Base-by-base conservation (phyloP, 2,329 filamentous ascomycete species). In the Aspergillus pseudoglaucus region DNA sequence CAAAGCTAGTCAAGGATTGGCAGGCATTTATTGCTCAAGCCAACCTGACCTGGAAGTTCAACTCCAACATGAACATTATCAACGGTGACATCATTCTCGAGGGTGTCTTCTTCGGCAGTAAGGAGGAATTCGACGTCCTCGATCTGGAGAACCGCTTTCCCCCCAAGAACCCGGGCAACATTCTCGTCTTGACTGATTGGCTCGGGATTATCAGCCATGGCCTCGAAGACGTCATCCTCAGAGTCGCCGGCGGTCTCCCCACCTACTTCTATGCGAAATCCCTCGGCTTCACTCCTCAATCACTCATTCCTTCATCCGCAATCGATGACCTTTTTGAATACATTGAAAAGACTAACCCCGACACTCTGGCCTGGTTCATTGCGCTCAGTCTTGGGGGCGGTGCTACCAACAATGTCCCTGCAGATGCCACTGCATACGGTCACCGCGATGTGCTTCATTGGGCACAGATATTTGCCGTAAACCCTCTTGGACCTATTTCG, bases 391-490 rank as follows among this genome's bases (percentile, higher is more conserved):
- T 79, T 1, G 72, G 75, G 12, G 83, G 80, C 39, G 83, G 83
- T 8, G 81, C 80, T 10, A 74, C 81, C 45, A 75, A 72, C 54
- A 80, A 85, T 48, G 67, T 78, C 1, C 65, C 80, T 0, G 61
- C 63, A 50, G 71, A 82, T 54, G 76, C 75, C 10, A 84, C 82
- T 0, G 76, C 81, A 6, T 85, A 82, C 57, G 75, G 77, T 0
- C 82, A 85, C 57, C 77, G 83, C 42, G 78, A 85, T 68, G 80
- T 80, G 52, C 56, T 84, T 35, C 77, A 84, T 65, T 83, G 81
- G 67, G 76, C 81, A 59, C 80, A 85, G 59, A 78, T 76, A 0
- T 85, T 84, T 57, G 79, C 73, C 8, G 58, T 84, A 39, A 78
- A 76, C 15, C 55, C 79, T 0, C 66, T 72, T 0, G 64, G 64